These are phyloP conservation scores for Afroboletus lepidellus DNA, from an alignment of 1,284 basidiomycete species.

Conservation along the genomic window DNA sequence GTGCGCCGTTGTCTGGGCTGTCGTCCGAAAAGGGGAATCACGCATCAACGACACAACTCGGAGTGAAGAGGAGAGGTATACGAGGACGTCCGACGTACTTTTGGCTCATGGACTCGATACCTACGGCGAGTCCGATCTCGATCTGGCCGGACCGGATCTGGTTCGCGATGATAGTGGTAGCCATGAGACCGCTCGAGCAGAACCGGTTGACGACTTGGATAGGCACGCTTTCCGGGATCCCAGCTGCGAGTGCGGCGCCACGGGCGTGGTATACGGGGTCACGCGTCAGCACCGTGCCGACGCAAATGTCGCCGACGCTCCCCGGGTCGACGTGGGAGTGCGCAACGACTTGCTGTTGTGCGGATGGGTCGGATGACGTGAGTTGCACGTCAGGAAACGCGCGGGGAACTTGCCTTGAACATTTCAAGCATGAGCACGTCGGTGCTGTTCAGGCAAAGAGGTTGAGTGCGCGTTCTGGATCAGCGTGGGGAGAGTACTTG, in stretches of 20 bases:
- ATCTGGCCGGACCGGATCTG: slow-evolving; percentile 82
- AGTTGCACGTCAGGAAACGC: background rate
- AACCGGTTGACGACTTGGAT: slow-evolving; percentile 77
- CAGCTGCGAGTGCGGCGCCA: slow-evolving; percentile 76
- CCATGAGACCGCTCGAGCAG: slow-evolving; percentile 78
- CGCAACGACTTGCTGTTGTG: slow-evolving; percentile 54
- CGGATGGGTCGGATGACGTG: background rate
- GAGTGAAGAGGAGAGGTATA: background rate
- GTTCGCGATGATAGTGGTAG: slow-evolving; percentile 73
- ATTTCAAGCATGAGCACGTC: slow-evolving; percentile 79
- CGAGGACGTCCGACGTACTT: slow-evolving; percentile 46
- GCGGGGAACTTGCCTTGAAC: slow-evolving; percentile 54
- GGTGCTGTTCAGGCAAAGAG: slow-evolving; percentile 42
- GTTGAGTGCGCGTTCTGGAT: slow-evolving; percentile 4
- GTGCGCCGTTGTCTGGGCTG: slow-evolving; percentile 68
- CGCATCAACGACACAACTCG: background rate
- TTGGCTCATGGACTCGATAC: slow-evolving; percentile 82
- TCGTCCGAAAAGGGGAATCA: background rate
- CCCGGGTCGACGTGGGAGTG: slow-evolving; percentile 65
- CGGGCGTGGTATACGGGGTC: slow-evolving; percentile 67
- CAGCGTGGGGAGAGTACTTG: slow-evolving; percentile 38
- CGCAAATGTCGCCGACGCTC: slow-evolving; percentile 75
- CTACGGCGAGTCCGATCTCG: slow-evolving; percentile 80
- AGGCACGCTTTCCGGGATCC: slow-evolving; percentile 76
- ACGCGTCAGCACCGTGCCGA: slow-evolving; percentile 68